Evolutionary conservation across 306 rosid genomes (phyloP).

Genomic region (Sicyos baderoa): DNA sequence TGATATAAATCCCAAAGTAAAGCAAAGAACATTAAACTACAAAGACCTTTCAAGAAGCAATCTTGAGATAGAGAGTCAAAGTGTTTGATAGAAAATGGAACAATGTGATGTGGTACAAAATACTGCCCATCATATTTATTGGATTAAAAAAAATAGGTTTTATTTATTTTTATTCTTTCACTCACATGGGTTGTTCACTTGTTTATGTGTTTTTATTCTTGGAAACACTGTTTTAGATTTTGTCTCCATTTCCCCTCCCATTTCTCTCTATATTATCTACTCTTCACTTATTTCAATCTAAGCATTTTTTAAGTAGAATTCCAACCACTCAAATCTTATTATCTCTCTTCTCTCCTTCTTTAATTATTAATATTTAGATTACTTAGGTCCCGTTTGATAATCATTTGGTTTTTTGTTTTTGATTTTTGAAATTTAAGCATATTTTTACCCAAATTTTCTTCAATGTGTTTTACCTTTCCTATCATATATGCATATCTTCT

Average conservation of each 20-base stretch:
- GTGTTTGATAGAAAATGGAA: constrained; percentile 14
- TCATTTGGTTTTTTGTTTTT: too few relatives aligned
- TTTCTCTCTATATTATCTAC: background rate
- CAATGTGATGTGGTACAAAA: constrained; percentile 2
- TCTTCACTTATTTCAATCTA: constrained; percentile 6
- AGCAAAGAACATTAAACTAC: background rate
- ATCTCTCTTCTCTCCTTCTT: background rate
- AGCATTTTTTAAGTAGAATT: background rate
- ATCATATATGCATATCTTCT: too few relatives aligned
- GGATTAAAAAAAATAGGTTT: background rate
- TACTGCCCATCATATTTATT: background rate
- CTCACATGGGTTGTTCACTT: constrained; percentile 66
- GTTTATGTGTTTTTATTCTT: constrained; percentile 38
- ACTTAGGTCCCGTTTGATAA: too few relatives aligned
- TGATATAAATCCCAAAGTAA: background rate
- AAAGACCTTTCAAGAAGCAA: background rate
- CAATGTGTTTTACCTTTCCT: too few relatives aligned
- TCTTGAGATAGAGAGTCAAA: background rate
- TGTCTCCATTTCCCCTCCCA: constrained; percentile 19
- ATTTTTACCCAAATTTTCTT: too few relatives aligned
- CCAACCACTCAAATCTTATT: background rate
- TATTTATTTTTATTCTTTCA: constrained; percentile 28
- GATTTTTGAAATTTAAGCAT: too few relatives aligned
- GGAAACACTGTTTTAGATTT: constrained; percentile 42
- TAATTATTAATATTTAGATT: too few relatives aligned